Base-by-base conservation (phyloP, 1,139 yeast species). In the Nakaseomyces uthaithaninus region DNA sequence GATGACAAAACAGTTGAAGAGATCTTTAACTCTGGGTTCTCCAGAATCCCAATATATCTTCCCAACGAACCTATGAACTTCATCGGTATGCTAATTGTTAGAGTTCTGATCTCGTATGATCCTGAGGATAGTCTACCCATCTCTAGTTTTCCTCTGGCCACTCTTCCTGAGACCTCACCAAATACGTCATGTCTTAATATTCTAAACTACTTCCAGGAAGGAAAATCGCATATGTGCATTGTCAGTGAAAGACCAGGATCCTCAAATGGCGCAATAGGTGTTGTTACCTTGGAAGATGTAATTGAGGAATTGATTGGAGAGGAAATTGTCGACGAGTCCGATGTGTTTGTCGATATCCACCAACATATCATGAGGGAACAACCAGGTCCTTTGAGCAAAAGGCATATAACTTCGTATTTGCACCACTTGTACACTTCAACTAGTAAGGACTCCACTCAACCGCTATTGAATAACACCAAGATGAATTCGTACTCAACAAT, bases 251-350 rank as follows among this genome's bases (percentile, higher is more conserved):
- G 71, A 38, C 97, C 97, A 0, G 98, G 98, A 39, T 87, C 77
- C 48, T 79, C 93, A 3, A 64, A 71, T 25, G 97, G 97, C 18
- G 94, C 95, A 0, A 60, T 82, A 27, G 98, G 98, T 47, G 95
- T 91, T 6, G 68, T 91, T 38, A 91, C 98, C 1, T 69, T 91
- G 46, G 98, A 91, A 63, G 98, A 91, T 60, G 97, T 91, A 12
- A 91, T 91, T 57, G 98, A 91, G 63, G 98, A 91, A 63, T 71
- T 91, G 52, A 91, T 91, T 63, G 98, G 98, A 42, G 97, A 91
- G 62, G 98, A 91, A 61, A 91, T 91, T 55, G 89, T 91, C 39
- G 98, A 91, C 59, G 98, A 91, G 62, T 78, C 89, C n/a, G 98
- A 91, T 59, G 97, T 89, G 19, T 89, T 83, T 57, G 75, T 89